phyloP scores from a whole-genome alignment of 164 flowering plant species.

The Sextonia rubra region DNA sequence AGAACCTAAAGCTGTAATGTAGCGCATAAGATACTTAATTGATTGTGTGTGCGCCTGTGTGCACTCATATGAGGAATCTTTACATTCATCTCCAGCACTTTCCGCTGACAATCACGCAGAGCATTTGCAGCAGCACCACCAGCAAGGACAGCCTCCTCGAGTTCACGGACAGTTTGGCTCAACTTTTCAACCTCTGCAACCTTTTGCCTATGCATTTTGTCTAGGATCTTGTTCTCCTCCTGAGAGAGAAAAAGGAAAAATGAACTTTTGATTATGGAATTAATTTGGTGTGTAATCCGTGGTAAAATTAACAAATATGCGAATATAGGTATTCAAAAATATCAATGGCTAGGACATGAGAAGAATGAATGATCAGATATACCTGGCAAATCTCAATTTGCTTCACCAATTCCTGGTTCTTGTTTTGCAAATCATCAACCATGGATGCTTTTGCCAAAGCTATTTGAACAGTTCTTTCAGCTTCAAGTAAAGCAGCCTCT shows the following conservation, averaged over 20 bases:
- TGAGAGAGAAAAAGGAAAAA: constrained; percentile 11
- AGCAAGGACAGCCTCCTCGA: constrained; percentile 71
- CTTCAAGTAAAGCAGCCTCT: constrained; percentile 74
- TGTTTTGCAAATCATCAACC: constrained; percentile 78
- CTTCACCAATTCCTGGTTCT: constrained; percentile 66
- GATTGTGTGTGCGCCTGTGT: too few species aligned
- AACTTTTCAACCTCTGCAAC: constrained; percentile 68
- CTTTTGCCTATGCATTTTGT: constrained; percentile 70
- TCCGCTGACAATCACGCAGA: constrained; percentile 65
- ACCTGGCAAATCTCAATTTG: constrained; percentile 84
- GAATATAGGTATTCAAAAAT: background rate
- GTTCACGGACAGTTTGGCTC: constrained; percentile 66
- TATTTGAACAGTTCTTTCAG: constrained; percentile 58
- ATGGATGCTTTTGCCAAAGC: constrained; percentile 67
- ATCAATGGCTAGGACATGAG: background rate
- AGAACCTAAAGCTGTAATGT: background rate
- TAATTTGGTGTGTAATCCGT: background rate
- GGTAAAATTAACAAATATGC: background rate
- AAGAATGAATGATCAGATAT: background rate
- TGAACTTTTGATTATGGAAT: background rate
- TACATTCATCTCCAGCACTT: constrained; percentile 77
- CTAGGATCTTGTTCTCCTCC: constrained; percentile 71
- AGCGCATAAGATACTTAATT: too few species aligned
- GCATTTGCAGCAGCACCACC: constrained; percentile 84
- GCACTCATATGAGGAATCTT: background rate